Percentiles rank a stretch among this genome's conserved stretches.
Evolutionary conservation across 2,329 filamentous ascomycete genomes (phyloP).

Genomic region (Colletotrichum caudatum): DNA sequence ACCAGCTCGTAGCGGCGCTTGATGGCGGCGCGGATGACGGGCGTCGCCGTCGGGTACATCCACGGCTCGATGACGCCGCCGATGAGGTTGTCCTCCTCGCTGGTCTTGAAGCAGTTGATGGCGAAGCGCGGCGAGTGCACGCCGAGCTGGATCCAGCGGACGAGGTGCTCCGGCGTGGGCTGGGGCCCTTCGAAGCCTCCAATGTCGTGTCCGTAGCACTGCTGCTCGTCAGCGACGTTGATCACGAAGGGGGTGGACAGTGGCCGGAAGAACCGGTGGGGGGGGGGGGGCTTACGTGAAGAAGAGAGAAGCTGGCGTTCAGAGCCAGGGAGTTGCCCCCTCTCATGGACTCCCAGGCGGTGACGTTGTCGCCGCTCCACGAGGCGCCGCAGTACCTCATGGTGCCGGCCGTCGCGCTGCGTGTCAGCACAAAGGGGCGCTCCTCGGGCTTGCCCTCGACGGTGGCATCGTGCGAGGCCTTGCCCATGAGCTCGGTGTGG

Average conservation of each 20-base stretch:
- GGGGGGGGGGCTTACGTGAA: conserved; percentile 64
- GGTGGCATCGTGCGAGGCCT: conserved; percentile 76
- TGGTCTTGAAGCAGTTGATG: conserved; percentile 84
- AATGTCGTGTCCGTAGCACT: conserved; percentile 79
- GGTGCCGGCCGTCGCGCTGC: conserved; percentile 77
- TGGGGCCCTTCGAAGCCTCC: conserved; percentile 82
- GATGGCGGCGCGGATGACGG: conserved; percentile 72
- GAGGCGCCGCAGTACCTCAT: conserved; percentile 77
- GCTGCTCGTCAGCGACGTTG: conserved; percentile 6
- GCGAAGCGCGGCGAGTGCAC: conserved; percentile 78
- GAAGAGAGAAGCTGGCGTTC: conserved; percentile 74
- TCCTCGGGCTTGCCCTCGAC: conserved; percentile 67
- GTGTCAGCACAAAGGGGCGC: conserved; percentile 76
- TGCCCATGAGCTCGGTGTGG: conserved; percentile 78
- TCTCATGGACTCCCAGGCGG: conserved; percentile 79
- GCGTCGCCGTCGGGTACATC: conserved; percentile 78
- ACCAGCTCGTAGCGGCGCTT: conserved; percentile 78
- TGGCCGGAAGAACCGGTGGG: neutral
- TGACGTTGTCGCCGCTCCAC: conserved; percentile 82
- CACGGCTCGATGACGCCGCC: conserved; percentile 83
- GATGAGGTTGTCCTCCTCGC: conserved; percentile 71
- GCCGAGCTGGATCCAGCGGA: conserved; percentile 80
- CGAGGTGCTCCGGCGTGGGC: conserved; percentile 75
- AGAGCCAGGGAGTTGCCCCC: conserved; percentile 77
- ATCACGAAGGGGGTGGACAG: neutral